Base-by-base conservation (phyloP, 257 asterid genomes). In the Linaria vulgaris region DNA sequence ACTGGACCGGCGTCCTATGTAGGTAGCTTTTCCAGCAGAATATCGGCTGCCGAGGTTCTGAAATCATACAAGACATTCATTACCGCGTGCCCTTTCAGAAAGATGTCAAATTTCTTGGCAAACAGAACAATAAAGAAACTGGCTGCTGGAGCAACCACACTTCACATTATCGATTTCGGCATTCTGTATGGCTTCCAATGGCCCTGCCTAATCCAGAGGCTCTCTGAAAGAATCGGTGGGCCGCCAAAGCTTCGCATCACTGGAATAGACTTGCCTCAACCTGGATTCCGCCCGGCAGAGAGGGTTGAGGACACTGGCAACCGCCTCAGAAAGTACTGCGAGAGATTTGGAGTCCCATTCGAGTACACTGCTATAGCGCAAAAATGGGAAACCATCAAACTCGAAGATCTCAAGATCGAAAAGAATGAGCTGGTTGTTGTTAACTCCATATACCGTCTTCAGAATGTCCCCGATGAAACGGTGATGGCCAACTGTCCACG, bases 201-300 rank as follows among this genome's bases (percentile, higher is more conserved):
- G 88, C 88, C 88, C 12, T 76, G 81, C 56, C 56, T 82, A 3
- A 79, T 82, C 41, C 81, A 82, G 23, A 50, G 66, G 7, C 67
- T 82, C 2, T 82, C 88, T 0, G 72, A 72, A n/a, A 31, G 82
- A 38, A 59, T 53, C 0, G 82, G 69, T 0, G 88, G 88, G 0
- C 83, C 88, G 9, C 85, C 88, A 0, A 74, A 67, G 83, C 79
- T 82, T 10, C 78, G 73, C 7, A 82, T 82, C 55, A 82, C 88
- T 0, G 88, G 88, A 17, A 82, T 82, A 0, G 88, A 82, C 45
- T 77, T 82, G 52, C 88, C 88, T 0, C 85, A 72, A 50, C 60
- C 78, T 14, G 88, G 88, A 0, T 77, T 82, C 46, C 88, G 85
- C 17, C 88, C 88, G 0, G 78, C 82, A 0, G 85, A 72, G 71